A percentile compares a stretch with the other conserved stretches of the same genome.
Conservation (phyloP, 495 filamentous ascomycete species). For the Neurospora sp. region DNA sequence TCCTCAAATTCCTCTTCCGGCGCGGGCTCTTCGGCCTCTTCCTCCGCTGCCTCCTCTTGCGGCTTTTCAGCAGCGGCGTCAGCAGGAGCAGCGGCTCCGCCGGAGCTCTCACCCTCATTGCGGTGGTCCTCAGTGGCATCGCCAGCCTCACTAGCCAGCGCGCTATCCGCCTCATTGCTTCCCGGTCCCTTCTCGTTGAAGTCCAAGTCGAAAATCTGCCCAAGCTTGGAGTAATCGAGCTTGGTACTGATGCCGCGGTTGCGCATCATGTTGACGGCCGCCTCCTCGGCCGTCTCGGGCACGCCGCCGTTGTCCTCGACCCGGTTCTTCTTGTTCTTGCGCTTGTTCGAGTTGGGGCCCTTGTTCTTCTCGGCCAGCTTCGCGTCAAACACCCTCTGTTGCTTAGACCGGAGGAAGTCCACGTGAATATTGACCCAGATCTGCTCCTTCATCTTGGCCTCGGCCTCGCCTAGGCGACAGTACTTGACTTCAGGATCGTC, state of each 20-base stretch:
- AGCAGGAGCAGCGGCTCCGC: background rate
- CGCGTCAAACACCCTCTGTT: constrained; percentile 61
- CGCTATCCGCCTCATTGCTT: constrained; percentile 8
- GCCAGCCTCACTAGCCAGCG: background rate
- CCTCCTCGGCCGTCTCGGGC: constrained; percentile 55
- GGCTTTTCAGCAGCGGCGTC: background rate
- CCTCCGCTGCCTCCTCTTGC: constrained; percentile 1
- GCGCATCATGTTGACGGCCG: constrained; percentile 63
- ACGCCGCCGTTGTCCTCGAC: constrained; percentile 41
- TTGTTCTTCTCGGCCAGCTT: constrained; percentile 45
- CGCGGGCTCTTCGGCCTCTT: constrained; percentile 5
- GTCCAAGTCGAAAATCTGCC: constrained; percentile 35
- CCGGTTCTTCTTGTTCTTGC: constrained; percentile 41
- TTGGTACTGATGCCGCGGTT: constrained; percentile 64
- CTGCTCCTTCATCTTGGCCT: constrained; percentile 67
- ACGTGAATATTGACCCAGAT: constrained; percentile 94
- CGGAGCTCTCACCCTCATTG: background rate
- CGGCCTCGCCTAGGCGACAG: constrained; percentile 60
- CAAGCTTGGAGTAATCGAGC: constrained; percentile 70
- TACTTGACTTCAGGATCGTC: constrained; percentile 75
- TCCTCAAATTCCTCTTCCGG: constrained; percentile 14
- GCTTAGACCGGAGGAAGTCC: constrained; percentile 74
- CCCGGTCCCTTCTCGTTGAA: constrained; percentile 27
- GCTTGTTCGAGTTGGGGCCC: constrained; percentile 35
- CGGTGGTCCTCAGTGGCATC: background rate